Evolutionary conservation across 1,139 yeast genomes (phyloP).

Genomic region (Pichia kudriavzevii): DNA sequence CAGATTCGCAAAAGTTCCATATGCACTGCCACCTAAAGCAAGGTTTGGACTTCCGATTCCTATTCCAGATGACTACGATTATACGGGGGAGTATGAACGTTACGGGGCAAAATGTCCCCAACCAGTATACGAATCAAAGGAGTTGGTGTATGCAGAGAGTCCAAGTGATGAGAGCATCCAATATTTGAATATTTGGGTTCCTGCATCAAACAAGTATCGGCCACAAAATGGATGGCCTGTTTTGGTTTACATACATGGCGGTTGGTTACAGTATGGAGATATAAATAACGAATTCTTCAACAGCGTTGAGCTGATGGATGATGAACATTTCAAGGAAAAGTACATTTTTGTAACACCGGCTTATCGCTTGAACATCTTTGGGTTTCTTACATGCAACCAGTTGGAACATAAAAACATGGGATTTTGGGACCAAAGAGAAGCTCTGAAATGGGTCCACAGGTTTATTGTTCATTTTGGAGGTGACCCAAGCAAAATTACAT

Average conservation of each 20-base stretch:
- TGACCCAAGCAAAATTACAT: constrained; percentile 26
- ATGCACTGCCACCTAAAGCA: constrained; percentile 19
- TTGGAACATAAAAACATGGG: constrained; percentile 32
- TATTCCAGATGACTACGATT: constrained; percentile 29
- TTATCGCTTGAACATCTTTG: constrained; percentile 34
- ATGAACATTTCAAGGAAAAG: constrained; percentile 24
- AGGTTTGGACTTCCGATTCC: constrained; percentile 16
- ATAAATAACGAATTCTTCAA: constrained; percentile 24
- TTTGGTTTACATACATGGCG: constrained; percentile 35
- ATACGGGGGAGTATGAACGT: constrained; percentile 30
- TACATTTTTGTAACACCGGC: constrained; percentile 34
- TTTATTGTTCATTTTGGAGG: constrained; percentile 30
- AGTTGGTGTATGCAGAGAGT: constrained; percentile 19
- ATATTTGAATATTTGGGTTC: constrained; percentile 34
- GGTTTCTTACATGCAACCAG: constrained; percentile 31
- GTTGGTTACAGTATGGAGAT: constrained; percentile 33
- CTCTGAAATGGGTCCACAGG: constrained; percentile 34
- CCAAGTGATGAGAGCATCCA: constrained; percentile 31
- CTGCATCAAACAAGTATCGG: constrained; percentile 26
- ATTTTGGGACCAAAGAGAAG: constrained; percentile 35
- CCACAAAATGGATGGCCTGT: constrained; percentile 36
- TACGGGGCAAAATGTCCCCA: constrained; percentile 32
- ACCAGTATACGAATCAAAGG: constrained; percentile 26
- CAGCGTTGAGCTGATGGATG: constrained; percentile 24
- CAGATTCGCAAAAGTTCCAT: constrained; percentile 20